Percentiles rank a stretch among this genome's conserved stretches.
phyloP scores from a whole-genome alignment of 23 red algal species.

The Gracilaria domingensis region DNA sequence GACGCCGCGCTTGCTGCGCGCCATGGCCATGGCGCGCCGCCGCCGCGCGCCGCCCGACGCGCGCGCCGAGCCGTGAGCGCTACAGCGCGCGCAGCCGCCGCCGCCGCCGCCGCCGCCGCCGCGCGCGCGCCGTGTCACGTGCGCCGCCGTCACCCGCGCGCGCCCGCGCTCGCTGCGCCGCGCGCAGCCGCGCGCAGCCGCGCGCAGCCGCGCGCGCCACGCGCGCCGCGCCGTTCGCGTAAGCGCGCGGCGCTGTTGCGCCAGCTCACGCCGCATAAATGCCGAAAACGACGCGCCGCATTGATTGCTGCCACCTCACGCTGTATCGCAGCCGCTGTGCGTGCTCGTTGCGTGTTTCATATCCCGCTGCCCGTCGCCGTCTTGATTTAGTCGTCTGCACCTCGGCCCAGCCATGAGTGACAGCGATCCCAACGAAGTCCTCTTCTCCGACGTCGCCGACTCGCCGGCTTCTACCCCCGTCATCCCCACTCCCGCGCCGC shows the following conservation, averaged over 20 bases:
- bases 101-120: neutral
- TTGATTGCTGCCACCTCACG: neutral
- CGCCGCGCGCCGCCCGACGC: neutral
- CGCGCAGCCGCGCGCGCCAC: neutral
- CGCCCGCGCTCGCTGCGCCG: neutral
- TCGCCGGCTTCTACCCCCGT: neutral
- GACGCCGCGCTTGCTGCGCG: slow-evolving; percentile 1
- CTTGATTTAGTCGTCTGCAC: no score
- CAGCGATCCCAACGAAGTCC: slow-evolving; percentile 12
- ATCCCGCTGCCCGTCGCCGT: no score
- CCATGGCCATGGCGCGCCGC: neutral
- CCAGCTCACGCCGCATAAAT: neutral
- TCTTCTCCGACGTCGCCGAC: neutral
- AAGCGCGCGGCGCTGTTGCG: neutral
- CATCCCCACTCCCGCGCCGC: neutral
- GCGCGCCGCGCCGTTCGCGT: slow-evolving; percentile 6
- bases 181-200: neutral
- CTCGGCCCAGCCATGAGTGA: neutral
- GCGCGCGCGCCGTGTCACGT: neutral
- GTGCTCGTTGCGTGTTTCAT: neutral
- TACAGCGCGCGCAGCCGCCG: neutral
- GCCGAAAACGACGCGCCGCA: no score
- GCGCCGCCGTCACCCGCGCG: neutral
- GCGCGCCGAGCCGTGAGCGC: neutral
- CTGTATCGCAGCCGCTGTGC: neutral